phyloP scores from a whole-genome alignment of 2,329 filamentous ascomycete genomes.

The Fusarium beomiforme region DNA sequence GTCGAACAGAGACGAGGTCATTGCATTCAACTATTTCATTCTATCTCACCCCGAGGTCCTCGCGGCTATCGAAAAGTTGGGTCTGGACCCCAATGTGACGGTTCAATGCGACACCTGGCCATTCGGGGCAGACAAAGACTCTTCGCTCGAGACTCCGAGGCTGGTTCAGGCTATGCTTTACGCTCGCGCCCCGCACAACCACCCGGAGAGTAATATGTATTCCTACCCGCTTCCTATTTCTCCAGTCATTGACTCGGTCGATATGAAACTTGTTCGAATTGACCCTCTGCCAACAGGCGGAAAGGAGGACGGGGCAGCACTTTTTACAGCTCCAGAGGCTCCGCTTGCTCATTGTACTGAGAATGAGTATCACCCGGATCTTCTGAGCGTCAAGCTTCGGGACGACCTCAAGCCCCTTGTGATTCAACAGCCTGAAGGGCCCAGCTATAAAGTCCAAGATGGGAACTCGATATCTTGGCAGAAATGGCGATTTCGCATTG shows the following conservation, averaged over 20 bases:
- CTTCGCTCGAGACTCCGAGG: background rate
- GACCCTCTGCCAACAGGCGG: constrained; percentile 65
- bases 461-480: constrained; percentile 65
- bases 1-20: background rate
- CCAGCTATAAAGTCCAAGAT: constrained; percentile 67
- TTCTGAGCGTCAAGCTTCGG: constrained; percentile 59
- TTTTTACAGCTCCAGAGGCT: constrained; percentile 53
- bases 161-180: background rate
- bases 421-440: constrained; percentile 75
- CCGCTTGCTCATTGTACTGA: constrained; percentile 38
- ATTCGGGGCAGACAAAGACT: background rate
- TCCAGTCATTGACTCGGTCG: constrained; percentile 66
- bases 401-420: constrained; percentile 74
- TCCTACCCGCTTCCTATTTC: constrained; percentile 67
- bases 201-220: constrained; percentile 49
- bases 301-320: constrained; percentile 55
- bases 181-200: background rate
- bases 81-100: background rate
- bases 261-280: constrained; percentile 63
- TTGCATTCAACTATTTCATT: background rate
- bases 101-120: background rate
- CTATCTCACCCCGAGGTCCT: background rate
- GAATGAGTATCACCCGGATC: constrained; percentile 60
- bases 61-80: background rate
- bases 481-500: constrained; percentile 76